Evolutionary conservation across 164 flowering plant genomes (phyloP), one percentile per base, ranked within the genome.

Genomic region (Piper betle): DNA sequence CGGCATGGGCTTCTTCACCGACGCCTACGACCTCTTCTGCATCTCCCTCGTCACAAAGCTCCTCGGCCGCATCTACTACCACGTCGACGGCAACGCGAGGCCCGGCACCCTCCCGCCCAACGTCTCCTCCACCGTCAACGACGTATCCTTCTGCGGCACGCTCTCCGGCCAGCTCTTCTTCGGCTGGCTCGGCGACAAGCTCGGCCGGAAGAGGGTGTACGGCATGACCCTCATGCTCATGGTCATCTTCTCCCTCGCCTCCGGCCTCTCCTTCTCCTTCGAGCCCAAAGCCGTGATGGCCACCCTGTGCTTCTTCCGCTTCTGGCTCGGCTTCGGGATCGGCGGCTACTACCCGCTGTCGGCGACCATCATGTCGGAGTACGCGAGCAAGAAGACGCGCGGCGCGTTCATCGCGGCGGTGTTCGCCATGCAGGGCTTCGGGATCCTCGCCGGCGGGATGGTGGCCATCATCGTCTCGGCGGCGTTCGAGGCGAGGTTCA

Each of bases 1-100:
- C 12, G 96, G 96, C 25, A 88, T 88, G 96, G 96, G 96, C 2
- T 88, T 88, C 73, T 88, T 88, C 84, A 88, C 96, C 0, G 96
- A 88, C 57, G 92, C 96, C 10, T 88, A 88, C 41, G 96, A 88
- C 58, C 85, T 88, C 53, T 88, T 88, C 74, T 85, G 96, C 79
- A 79, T 87, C 60, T 87, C 96, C 18, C 82, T 87, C 7, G 74
- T 76, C 50, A 76, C 74, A 40, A 78, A 75, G 53, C 60, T 78
- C 12, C 75, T 78, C 17, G 81, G 81, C 55, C 79, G 81, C 15
- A 64, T 78, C 20, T 78, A 78, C 66, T 78, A 78, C 69, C 48
- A 50, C 40, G 64, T 19, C 12, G 59, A 43, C 0, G 69, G 64
- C 18, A 8, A 62, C 15, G 4, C 20, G 3, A 71, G 62, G 43